A percentile compares a stretch with the other conserved stretches of the same genome.
Evolutionary conservation across 2,329 filamentous ascomycete genomes (phyloP).

Genomic region (Waltergamsia citrina): DNA sequence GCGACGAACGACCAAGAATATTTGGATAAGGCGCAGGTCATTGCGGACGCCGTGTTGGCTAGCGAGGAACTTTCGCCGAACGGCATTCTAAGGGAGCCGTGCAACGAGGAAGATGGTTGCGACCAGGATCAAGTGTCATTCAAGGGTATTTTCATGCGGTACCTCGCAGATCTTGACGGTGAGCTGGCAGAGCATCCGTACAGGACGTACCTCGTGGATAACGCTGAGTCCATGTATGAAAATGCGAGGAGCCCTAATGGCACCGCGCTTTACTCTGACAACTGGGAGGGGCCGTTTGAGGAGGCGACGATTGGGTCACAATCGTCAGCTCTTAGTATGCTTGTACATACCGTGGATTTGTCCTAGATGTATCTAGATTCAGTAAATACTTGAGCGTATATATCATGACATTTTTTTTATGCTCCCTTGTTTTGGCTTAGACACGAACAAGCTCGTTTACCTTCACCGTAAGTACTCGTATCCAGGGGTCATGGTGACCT

Average conservation of each 20-base stretch:
- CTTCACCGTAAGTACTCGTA: no score
- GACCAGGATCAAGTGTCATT: slow-evolving; percentile 51
- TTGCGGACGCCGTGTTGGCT: slow-evolving; percentile 45
- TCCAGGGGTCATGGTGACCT: no score
- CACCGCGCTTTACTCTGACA: slow-evolving; percentile 43
- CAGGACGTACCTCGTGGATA: slow-evolving; percentile 44
- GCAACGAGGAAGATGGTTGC: slow-evolving; percentile 22
- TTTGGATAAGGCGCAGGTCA: slow-evolving; percentile 29
- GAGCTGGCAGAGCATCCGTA: slow-evolving; percentile 40
- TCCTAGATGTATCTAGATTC: no score
- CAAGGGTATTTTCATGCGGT: slow-evolving; percentile 61
- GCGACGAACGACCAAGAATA: slow-evolving; percentile 32
- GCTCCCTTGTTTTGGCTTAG: no score
- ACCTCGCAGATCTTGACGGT: slow-evolving; percentile 31
- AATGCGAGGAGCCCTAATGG: slow-evolving; percentile 39
- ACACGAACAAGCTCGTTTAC: no score
- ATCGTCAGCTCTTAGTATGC: slow-evolving; percentile 52
- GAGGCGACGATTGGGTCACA: slow-evolving; percentile 48
- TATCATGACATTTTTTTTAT: no score
- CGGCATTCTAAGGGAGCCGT: slow-evolving; percentile 33
- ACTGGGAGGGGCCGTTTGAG: slow-evolving; percentile 55
- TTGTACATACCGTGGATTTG: no score
- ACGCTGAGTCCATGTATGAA: slow-evolving; percentile 57
- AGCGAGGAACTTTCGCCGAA: slow-evolving; percentile 32
- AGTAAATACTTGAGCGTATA: no score